Percentiles rank a stretch among this genome's conserved stretches.
phyloP scores from a whole-genome alignment of 805 yeast genomes.

The Soucietia sequanensis region DNA sequence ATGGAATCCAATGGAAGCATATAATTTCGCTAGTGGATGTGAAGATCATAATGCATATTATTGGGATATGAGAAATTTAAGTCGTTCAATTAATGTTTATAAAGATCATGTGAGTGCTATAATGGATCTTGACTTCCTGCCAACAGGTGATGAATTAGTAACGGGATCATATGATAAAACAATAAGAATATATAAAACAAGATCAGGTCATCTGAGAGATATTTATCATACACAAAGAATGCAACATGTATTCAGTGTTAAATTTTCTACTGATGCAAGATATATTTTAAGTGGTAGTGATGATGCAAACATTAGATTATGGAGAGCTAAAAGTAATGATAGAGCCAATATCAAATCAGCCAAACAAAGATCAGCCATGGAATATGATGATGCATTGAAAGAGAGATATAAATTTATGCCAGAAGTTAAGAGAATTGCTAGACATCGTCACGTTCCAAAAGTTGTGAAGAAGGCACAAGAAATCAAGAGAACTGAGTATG shows the following conservation, averaged over 20 bases:
- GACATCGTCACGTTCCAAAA: slow-evolving; percentile 90
- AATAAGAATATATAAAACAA: slow-evolving; percentile 69
- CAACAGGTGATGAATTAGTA: slow-evolving; percentile 95
- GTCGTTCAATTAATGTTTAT: slow-evolving; percentile 75
- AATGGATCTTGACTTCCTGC: slow-evolving; percentile 90
- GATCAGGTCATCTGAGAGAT: slow-evolving; percentile 91
- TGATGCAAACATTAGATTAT: slow-evolving; percentile 90
- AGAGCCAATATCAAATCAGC: slow-evolving; percentile 79
- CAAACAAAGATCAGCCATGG: slow-evolving; percentile 76
- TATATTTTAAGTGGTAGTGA: slow-evolving; percentile 90
- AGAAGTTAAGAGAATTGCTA: slow-evolving; percentile 82
- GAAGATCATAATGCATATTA: slow-evolving; percentile 94
- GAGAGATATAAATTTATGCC: slow-evolving; percentile 96
- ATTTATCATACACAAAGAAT: slow-evolving; percentile 95
- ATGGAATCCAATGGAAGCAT: slow-evolving; percentile 99
- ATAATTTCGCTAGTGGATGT: slow-evolving; percentile 83
- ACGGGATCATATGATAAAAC: slow-evolving; percentile 96
- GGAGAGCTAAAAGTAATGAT: slow-evolving; percentile 89
- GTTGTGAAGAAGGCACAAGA: slow-evolving; percentile 88
- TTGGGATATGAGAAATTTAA: slow-evolving; percentile 95
- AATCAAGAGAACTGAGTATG: slow-evolving; percentile 72
- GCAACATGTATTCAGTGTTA: slow-evolving; percentile 89
- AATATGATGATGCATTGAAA: slow-evolving; percentile 88
- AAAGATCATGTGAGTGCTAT: slow-evolving; percentile 97
- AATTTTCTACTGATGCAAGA: slow-evolving; percentile 84